Base-by-base conservation (phyloP, 2,329 filamentous ascomycete genomes). In the Byssochlamys sp. region DNA sequence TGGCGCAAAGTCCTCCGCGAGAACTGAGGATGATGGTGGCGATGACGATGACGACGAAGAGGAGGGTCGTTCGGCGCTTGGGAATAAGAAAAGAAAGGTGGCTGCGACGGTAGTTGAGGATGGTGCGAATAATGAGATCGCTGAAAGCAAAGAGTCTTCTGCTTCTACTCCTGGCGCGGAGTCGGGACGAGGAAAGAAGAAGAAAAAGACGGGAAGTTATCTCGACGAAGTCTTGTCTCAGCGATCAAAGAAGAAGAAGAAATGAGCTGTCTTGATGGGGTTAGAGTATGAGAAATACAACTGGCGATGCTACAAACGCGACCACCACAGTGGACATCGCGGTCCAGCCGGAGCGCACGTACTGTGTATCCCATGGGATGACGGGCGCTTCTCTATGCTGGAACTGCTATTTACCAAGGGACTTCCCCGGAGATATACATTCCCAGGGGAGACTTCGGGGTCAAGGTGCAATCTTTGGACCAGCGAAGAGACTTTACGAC, bases 191-290 rank as follows among this genome's bases (percentile, higher is more conserved):
- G 57, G 57, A 10, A 59, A 57, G 51, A 59, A 54, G 33, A 61
- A 56, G 26, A 45, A 56, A 11, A 29, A 75, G 54, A 71, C 71
- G 1, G 72, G 66, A 12, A 82, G 75, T 59, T 84, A 80, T 63
- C 70, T 84, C 26, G 82, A 84, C 66, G 79, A 84, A 61, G 67
- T 84, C 14, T 63, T 77, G 53, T 70, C 70, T n/a, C 65, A 73
- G 53, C 62, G 72, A 57, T 75, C 76, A 6, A 79, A 76, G 61
- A 83, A 82, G 71, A 78, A 75, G 62, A 75, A 75, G 66, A 71
- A 67, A 57, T 72, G 68, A 67, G 63, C 61, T 48, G 67, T 70
- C 56, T 49, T 29, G 55, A 63, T 58, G 25, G 26, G 45, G 35
- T 57, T 33, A 62, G 35, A 48, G 57, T 53, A 55, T 59, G 28